phyloP scores from a whole-genome alignment of 2,329 filamentous ascomycete species.

The Pseudocercospora fijiensis region DNA sequence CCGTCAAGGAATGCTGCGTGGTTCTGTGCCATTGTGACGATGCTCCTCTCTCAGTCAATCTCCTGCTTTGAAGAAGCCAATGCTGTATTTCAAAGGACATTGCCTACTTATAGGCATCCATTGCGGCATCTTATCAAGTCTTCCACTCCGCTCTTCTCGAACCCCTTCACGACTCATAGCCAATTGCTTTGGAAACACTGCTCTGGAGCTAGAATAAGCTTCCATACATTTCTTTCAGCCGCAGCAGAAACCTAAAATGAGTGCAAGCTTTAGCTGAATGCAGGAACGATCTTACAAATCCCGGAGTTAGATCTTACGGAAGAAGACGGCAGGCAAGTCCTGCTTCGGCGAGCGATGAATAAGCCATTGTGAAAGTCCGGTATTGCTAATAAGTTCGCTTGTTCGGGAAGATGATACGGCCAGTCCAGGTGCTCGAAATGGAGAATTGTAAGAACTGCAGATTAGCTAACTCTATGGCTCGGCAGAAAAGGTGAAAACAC shows the following conservation, averaged over 20 bases:
- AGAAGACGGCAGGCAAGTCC: not conserved
- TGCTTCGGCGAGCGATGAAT: not conserved
- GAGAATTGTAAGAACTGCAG: not conserved
- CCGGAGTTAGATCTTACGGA: not conserved
- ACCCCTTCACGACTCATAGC: no score
- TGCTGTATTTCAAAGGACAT: no score
- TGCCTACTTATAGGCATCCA: no score
- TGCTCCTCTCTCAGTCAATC: no score
- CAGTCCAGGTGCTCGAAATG: not conserved
- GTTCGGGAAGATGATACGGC: not conserved
- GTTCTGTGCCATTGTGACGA: conserved; percentile 7
- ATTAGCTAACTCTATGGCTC: no score
- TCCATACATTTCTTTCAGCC: not conserved
- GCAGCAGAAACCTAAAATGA: not conserved
- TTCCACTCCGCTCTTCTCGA: no score
- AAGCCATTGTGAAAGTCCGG: not conserved
- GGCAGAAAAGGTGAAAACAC: not conserved
- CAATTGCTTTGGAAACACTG: no score
- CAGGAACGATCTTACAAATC: not conserved
- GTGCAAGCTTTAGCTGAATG: not conserved
- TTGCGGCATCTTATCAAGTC: no score
- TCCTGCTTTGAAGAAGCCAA: no score
- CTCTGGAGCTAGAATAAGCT: no score
- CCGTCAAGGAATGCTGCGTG: conserved; percentile 24
- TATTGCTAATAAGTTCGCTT: not conserved